Base-by-base conservation (phyloP, 257 asterid genomes). In the Echium plantagineum region DNA sequence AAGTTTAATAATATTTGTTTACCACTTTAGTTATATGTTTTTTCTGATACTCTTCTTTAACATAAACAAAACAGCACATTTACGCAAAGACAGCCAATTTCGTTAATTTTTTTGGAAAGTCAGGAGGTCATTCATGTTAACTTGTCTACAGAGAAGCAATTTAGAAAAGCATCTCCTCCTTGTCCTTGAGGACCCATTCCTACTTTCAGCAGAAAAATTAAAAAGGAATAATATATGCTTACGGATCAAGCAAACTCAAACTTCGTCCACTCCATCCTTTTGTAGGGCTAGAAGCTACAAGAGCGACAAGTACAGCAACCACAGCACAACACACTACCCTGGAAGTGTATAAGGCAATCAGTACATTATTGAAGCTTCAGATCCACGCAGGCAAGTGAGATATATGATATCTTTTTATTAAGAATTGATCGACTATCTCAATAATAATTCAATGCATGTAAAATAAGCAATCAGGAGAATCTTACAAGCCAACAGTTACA, bases 261-360 rank as follows among this genome's bases (percentile, higher is more conserved):
- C 99, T 93, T 69, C 99, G 78, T 60, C 99, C 99, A 68, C 99
- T 93, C 99, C 99, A 93, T 66, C 99, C 99, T 77, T 76, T 80
- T 15, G 99, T 93, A 69, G 99, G 99, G 81, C 99, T 89, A 66
- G 99, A 89, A 77, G 99, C 97, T 69, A 89, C 95, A 75, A 93
- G 18, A 70, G 99, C 99, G 63, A 89, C 12, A 30, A 93, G 76
- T 57, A 93, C 81, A 67, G 95, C 93, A 63, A 89, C 66, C 65
- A 80, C 85, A 70, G 85, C 94, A 56, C 70, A 64, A 62, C 94
- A 80, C 60, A 93, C 82, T 59, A 86, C 66, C 91, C 99, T 93
- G 97, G 35, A 78, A 32, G 66, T 59, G 26, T 7, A 55, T 21
- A 19, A 55, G 15, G 26, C 5, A 21, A 7, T 55, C 9, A 55